Evolutionary conservation across 148 eudicot genomes (phyloP), one percentile per base, ranked within the genome.

Genomic region (Drosera capensis): DNA sequence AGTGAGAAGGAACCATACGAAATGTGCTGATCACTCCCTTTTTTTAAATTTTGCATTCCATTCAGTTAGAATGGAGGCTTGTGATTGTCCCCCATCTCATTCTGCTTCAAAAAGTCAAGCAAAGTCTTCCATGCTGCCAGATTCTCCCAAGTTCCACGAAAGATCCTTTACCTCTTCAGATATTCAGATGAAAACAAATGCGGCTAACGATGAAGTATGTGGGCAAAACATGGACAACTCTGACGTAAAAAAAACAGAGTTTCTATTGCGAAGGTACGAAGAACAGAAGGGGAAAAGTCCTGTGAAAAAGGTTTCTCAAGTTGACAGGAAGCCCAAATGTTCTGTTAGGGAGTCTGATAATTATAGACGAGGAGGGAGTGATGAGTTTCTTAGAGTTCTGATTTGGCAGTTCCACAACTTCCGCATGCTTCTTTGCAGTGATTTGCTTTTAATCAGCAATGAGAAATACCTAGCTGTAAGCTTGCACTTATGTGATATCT

Each of bases 51-150:
- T 90, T 28, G 99, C 99, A 11, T 84, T 75, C 95, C 99, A 90
- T 68, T 90, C 99, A 31, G 99, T 90, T 30, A 73, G 99, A 60
- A 77, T 90, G 93, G 99, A 90, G 69, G 99, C 99, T 51, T 90
- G 95, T 60, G 99, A 90, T 62, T 84, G 95, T 60, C 99, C 99
- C 22, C 85, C 99, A 19, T 55, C 60, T 62, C 79, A 80, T 58
- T 63, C 67, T 37, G 51, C 60, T 15, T 16, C 71, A 1, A 62
- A 64, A 37, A 76, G 62, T 50, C 54, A 58, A 58, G 37, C 68
- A 25, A 49, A 68, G 15, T 57, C 85, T 9, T 69, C 81, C 55
- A 55, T 65, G 67, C 59, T 69, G 23, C 65, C 82, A 17, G 67
- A 52, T 14, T 18, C 48, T 25, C 65, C 43, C 38, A 62, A 60